phyloP scores from a whole-genome alignment of 1,139 yeast species.

The Diutina siamensis region DNA sequence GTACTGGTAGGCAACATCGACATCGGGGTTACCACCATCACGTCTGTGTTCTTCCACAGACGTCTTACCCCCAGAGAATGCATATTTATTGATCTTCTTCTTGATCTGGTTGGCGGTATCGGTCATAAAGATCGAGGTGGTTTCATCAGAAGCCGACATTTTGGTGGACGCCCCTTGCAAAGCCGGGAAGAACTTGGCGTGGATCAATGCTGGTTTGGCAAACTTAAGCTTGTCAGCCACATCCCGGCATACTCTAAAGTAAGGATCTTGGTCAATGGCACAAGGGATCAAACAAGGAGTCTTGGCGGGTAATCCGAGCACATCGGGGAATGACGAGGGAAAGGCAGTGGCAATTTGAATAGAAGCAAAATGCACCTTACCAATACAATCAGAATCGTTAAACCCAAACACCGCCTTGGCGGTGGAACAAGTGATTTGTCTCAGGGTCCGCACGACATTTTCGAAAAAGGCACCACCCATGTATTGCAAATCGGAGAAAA shows the following conservation, averaged over 20 bases:
- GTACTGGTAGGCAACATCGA: conserved; percentile 93
- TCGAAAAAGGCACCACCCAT: conserved; percentile 94
- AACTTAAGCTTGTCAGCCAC: conserved; percentile 89
- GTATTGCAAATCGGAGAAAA: conserved; percentile 83
- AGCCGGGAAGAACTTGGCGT: conserved; percentile 96
- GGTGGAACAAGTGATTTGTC: conserved; percentile 92
- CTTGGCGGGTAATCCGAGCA: conserved; percentile 70
- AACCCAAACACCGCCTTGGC: conserved; percentile 98
- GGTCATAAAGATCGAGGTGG: conserved; percentile 83
- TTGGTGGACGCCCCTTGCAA: conserved; percentile 93
- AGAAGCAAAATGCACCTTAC: conserved; percentile 89
- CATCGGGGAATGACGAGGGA: conserved; percentile 92
- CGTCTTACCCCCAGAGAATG: conserved; percentile 90
- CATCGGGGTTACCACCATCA: conserved; percentile 88
- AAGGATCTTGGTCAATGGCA: conserved; percentile 99
- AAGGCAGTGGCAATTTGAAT: conserved; percentile 94
- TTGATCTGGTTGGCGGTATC: conserved; percentile 88
- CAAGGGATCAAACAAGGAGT: conserved; percentile 97
- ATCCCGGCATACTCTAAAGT: conserved; percentile 94
- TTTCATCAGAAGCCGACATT: conserved; percentile 87
- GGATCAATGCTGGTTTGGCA: conserved; percentile 84
- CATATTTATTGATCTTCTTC: conserved; percentile 92
- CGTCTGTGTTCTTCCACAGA: conserved; percentile 83
- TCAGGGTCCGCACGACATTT: conserved; percentile 84
- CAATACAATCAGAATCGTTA: conserved; percentile 89